phyloP scores from a whole-genome alignment of 148 eudicot species.

The Cornus controversa region DNA sequence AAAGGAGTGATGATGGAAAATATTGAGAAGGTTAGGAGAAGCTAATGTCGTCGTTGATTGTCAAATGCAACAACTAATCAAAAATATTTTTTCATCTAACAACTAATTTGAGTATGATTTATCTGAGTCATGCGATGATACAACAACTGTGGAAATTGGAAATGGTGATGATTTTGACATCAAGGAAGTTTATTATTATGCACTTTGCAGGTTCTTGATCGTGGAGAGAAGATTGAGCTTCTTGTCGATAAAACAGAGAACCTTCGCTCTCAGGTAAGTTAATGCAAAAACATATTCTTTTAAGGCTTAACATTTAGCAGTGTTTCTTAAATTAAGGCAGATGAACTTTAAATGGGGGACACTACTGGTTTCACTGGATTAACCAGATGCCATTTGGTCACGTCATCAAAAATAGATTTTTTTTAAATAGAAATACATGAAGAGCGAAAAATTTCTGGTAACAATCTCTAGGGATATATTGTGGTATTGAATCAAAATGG shows the following conservation, averaged over 20 bases:
- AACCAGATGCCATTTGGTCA: background rate
- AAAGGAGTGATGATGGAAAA: conserved; percentile 74
- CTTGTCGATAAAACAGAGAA: conserved; percentile 83
- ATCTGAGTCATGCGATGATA: background rate
- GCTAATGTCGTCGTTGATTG: background rate
- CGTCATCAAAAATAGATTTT: background rate
- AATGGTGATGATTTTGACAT: background rate
- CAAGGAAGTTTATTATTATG: background rate
- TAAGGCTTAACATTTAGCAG: too few species aligned
- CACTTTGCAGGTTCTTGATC: conserved; percentile 69
- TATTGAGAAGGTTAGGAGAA: conserved; percentile 47
- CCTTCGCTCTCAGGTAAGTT: conserved; percentile 75
- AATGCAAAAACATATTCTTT: background rate
- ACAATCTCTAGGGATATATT: too few species aligned
- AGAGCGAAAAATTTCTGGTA: too few species aligned
- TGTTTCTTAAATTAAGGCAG: background rate
- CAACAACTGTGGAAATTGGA: background rate
- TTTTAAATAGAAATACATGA: too few species aligned
- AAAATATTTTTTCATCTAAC: too few species aligned
- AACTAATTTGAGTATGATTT: too few species aligned
- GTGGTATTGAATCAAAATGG: too few species aligned
- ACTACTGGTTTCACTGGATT: background rate
- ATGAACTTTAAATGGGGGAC: background rate
- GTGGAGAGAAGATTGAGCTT: conserved; percentile 90
- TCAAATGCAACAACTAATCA: background rate